Base-by-base conservation (phyloP, 306 rosid genomes). In the Fagus sylvatica region DNA sequence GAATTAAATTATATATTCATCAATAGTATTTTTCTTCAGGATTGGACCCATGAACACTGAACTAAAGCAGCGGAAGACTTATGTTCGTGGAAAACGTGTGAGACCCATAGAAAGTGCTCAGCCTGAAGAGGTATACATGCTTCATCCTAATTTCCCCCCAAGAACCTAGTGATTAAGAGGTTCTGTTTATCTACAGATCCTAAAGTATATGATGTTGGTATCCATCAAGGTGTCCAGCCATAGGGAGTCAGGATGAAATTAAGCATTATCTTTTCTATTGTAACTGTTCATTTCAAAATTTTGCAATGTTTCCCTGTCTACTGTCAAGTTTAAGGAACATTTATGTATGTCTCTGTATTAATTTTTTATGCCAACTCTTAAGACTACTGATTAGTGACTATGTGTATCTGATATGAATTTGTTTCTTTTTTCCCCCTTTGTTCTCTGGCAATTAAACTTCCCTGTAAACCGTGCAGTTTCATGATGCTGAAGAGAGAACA, bases 391-490 rank as follows among this genome's bases (percentile, higher is more conserved):
- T 32, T 32, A 30, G 39, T 28, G 17, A 60, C 16, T 4, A 60
- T 60, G 66, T 60, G 1, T 60, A 4, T 5, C 2, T 56, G 28
- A 22, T 12, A 32, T 11, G 17, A 60, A 28, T 32, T 32, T 28
- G 30, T 32, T 60, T 9, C 40, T 11, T 13, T 60, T 33, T 60
- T 30, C 41, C 11, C 6, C 40, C 67, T 60, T 60, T 36, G 67
- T 30, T 10, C 40, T 11, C 67, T 32, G 34, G 33, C 40, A 33
- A 40, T 4, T 60, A 32, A 54, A 60, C n/a, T 60, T 12, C 67
- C 17, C 16, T 19, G 33, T 36, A 30, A 60, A 12, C 66, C 16
- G 41, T 69, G 76, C 79, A 87, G 90, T 74, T 87, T 69, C 61
- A 43, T 64, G 88, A 53, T 55, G 73, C 13, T 73, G 62, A 79